These are phyloP conservation scores for Debaryomyces prosopidis DNA, from an alignment of 805 yeast genomes.

Conservation along the genomic window DNA sequence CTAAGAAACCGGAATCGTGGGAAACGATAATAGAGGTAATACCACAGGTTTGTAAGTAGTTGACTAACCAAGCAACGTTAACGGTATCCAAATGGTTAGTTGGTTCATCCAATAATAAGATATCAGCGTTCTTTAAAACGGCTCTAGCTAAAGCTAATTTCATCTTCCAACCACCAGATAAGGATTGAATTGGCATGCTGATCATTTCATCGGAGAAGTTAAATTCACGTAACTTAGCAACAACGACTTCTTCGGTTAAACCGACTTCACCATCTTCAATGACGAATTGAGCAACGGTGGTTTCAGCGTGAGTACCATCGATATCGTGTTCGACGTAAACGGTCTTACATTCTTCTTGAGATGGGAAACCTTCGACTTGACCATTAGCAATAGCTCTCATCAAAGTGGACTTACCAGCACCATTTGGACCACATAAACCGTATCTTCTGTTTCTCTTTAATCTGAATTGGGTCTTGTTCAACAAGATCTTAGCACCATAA, in stretches of 20 bases:
- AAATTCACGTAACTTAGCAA: conserved; percentile 81
- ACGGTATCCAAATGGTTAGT: conserved; percentile 99
- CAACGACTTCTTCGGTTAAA: conserved; percentile 67
- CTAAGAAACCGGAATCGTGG: conserved; percentile 99
- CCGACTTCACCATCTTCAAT: conserved; percentile 77
- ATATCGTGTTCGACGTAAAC: conserved; percentile 99
- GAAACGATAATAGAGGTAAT: conserved; percentile 98
- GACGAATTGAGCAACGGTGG: conserved; percentile 91
- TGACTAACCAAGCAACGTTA: conserved; percentile 99
- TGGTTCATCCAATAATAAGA: conserved; percentile 98
- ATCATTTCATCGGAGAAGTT: conserved; percentile 93
- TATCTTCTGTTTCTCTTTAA: conserved; percentile 98
- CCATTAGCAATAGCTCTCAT: conserved; percentile 98
- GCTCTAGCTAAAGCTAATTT: conserved; percentile 99
- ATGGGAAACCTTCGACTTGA: conserved; percentile 99
- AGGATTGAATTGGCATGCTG: conserved; percentile 88
- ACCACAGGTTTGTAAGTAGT: conserved; percentile 98
- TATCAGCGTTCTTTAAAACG: conserved; percentile 97
- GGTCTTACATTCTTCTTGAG: conserved; percentile 98
- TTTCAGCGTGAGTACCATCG: conserved; percentile 97
- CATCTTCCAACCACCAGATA: conserved; percentile 99
- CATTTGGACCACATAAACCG: conserved; percentile 81
- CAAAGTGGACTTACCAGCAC: conserved; percentile 59
- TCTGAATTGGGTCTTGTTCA: conserved; percentile 98
- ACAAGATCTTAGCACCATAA: conserved; percentile 99